Percentiles rank a stretch among this genome's conserved stretches.
Evolutionary conservation across 257 asterid species (phyloP).

Genomic region (Marsdenia floribunda): DNA sequence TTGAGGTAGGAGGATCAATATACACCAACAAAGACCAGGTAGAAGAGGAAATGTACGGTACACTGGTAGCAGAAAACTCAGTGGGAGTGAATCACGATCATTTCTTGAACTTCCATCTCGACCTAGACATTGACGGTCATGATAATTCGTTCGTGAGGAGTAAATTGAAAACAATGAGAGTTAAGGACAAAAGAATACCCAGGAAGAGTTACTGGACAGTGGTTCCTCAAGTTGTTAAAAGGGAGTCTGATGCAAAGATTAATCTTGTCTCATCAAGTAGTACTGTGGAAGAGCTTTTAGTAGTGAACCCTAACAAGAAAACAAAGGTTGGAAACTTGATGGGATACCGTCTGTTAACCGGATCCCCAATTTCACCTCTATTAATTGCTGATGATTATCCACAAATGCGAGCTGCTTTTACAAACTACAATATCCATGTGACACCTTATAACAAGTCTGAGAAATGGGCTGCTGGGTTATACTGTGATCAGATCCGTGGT

Average conservation of each 20-base stretch:
- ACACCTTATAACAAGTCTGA: conserved; percentile 45
- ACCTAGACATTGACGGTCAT: conserved; percentile 35
- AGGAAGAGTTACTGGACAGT: conserved; percentile 37
- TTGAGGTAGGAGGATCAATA: conserved; percentile 45
- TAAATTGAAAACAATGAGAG: conserved; percentile 8
- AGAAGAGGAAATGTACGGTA: conserved; percentile 33
- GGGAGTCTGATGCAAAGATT: conserved; percentile 38
- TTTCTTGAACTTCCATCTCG: conserved; percentile 38
- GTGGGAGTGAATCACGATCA: conserved; percentile 63
- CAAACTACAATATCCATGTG: conserved; percentile 54
- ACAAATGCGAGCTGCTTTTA: conserved; percentile 53
- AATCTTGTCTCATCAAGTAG: conserved; percentile 19
- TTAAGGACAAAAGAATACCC: not conserved
- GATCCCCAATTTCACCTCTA: conserved; percentile 36
- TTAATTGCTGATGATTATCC: conserved; percentile 52
- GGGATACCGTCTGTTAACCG: conserved; percentile 48
- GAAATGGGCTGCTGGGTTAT: conserved; percentile 79
- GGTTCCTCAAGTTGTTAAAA: conserved; percentile 24
- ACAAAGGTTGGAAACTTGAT: conserved; percentile 47
- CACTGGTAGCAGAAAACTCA: conserved; percentile 48
- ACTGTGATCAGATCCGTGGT: conserved; percentile 55
- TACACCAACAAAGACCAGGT: conserved; percentile 38
- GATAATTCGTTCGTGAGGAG: conserved; percentile 26
- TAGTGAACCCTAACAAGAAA: conserved; percentile 51
- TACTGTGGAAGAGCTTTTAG: conserved; percentile 33